These are phyloP conservation scores for Gypsophila paniculata DNA, from an alignment of 179 eudicot species.

Conservation along the genomic window DNA sequence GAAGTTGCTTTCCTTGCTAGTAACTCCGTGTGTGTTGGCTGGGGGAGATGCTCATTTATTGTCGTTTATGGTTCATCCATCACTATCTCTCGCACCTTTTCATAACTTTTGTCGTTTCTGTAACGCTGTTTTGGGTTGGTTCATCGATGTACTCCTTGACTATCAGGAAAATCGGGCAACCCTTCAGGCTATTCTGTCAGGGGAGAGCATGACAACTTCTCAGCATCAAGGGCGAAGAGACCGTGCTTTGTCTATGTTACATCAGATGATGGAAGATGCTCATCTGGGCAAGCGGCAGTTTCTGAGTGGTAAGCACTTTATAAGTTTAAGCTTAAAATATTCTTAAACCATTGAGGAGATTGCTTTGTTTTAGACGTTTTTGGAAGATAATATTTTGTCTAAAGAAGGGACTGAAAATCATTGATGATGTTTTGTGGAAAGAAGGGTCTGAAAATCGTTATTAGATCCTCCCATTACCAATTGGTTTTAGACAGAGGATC, in stretches of 20 bases:
- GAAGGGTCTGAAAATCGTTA: neutral
- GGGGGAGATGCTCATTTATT: neutral
- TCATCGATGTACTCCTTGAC: neutral
- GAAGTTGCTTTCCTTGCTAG: neutral
- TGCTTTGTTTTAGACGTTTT: neutral
- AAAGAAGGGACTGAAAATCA: neutral
- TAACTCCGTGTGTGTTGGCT: neutral
- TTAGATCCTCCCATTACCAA: too few species aligned
- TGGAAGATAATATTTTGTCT: neutral
- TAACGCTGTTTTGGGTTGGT: neutral
- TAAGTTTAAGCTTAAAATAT: neutral
- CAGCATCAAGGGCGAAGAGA: slow-evolving; percentile 74
- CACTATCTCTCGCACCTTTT: slow-evolving; percentile 11
- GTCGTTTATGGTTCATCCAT: neutral
- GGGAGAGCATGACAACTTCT: slow-evolving; percentile 44
- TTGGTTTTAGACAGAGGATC: too few species aligned
- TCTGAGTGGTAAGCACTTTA: slow-evolving; percentile 62
- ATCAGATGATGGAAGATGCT: slow-evolving; percentile 99
- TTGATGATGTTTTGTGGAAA: neutral
- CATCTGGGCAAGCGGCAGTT: slow-evolving; percentile 93
- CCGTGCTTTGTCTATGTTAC: slow-evolving; percentile 87
- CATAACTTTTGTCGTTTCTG: neutral
- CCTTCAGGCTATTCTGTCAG: slow-evolving; percentile 73
- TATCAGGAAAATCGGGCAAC: slow-evolving; percentile 65
- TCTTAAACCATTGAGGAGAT: neutral